Percentiles rank a stretch among this genome's conserved stretches.
These are phyloP conservation scores for Aureobasidium sp. DNA, from an alignment of 2,329 filamentous ascomycete species.

Conservation along the genomic window DNA sequence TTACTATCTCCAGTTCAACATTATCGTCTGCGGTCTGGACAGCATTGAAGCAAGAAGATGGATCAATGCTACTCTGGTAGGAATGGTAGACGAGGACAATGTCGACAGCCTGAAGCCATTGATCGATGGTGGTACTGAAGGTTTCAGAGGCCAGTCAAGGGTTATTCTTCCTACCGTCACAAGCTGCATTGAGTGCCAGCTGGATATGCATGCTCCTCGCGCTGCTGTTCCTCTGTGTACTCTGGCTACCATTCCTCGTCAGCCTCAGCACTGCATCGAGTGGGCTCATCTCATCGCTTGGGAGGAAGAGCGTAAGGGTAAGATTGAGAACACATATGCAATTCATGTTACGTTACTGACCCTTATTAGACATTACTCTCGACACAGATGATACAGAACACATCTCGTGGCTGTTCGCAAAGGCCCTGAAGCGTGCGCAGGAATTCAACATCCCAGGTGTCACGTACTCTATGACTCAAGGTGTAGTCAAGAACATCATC, in stretches of 20 bases:
- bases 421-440: slow-evolving; percentile 68
- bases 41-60: slow-evolving; percentile 96
- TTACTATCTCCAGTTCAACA: slow-evolving; percentile 95
- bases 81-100: slow-evolving; percentile 77
- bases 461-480: slow-evolving; percentile 92
- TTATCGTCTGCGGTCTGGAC: slow-evolving; percentile 89
- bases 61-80: slow-evolving; percentile 92
- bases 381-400: slow-evolving; percentile 97
- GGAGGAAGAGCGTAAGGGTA: slow-evolving; percentile 55
- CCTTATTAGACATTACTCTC: slow-evolving; percentile 56
- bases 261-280: slow-evolving; percentile 96
- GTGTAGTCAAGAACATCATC: slow-evolving; percentile 98
- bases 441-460: slow-evolving; percentile 90
- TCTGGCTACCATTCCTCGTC: slow-evolving; percentile 88
- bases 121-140: slow-evolving; percentile 94
- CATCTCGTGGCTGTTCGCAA: slow-evolving; percentile 91
- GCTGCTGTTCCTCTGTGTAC: slow-evolving; percentile 96
- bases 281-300: slow-evolving; percentile 99
- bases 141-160: slow-evolving; percentile 93
- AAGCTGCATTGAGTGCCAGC: slow-evolving; percentile 94
- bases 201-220: slow-evolving; percentile 97
- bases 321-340: not conserved
- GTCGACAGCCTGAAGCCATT: slow-evolving; percentile 84
- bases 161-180: slow-evolving; percentile 89
- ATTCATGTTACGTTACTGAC: not conserved